Conservation (phyloP, 2,329 filamentous ascomycete genomes). For the Curvularia sp. region DNA sequence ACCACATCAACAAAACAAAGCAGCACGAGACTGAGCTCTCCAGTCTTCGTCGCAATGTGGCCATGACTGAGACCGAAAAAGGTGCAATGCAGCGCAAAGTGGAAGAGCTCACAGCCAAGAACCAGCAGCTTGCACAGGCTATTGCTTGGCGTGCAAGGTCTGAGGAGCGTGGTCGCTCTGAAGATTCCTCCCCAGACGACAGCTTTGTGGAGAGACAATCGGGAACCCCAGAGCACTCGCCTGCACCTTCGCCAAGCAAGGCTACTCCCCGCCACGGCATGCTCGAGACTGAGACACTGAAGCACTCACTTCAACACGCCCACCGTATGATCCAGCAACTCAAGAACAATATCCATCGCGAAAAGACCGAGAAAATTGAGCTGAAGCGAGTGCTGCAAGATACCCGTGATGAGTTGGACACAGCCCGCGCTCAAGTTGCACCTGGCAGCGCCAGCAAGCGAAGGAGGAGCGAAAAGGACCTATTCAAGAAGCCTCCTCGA, state of each 20-base stretch:
- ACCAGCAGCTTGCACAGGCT: conserved; percentile 86
- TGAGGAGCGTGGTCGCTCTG: conserved; percentile 66
- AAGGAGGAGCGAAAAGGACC: conserved; percentile 61
- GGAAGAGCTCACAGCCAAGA: conserved; percentile 86
- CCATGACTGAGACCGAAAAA: conserved; percentile 79
- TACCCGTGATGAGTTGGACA: conserved; percentile 86
- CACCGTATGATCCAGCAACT: conserved; percentile 97
- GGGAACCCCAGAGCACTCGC: conserved; percentile 84
- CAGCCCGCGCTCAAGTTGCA: conserved; percentile 62
- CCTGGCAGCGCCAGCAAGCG: conserved; percentile 61
- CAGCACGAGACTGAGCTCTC: conserved; percentile 89
- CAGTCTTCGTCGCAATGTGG: conserved; percentile 79
- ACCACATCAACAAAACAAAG: conserved; percentile 77
- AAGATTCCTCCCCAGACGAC: conserved; percentile 58
- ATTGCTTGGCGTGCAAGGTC: conserved; percentile 76
- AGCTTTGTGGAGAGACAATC: conserved; percentile 64
- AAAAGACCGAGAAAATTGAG: conserved; percentile 98
- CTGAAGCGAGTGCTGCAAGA: conserved; percentile 95
- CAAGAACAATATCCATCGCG: conserved; percentile 91
- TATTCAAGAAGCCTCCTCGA: conserved; percentile 79
- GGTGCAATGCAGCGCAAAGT: conserved; percentile 81
- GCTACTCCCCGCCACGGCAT: conserved; percentile 87
- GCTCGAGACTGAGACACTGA: conserved; percentile 94
- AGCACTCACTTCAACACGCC: conserved; percentile 91
- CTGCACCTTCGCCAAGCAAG: conserved; percentile 88